These are phyloP conservation scores for Pterocarpus santalinus DNA, from an alignment of 306 rosid genomes.

Conservation along the genomic window DNA sequence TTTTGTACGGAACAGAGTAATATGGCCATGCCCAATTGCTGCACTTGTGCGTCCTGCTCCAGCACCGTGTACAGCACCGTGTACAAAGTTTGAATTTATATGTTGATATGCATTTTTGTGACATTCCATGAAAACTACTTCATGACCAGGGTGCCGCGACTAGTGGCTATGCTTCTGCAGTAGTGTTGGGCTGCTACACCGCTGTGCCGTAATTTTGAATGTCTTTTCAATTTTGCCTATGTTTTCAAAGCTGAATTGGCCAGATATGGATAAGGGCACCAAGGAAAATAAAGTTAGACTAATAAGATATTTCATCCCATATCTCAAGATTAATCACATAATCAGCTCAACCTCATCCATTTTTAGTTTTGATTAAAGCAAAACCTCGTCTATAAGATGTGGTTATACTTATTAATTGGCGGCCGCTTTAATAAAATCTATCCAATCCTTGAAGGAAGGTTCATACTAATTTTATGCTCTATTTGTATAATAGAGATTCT, in stretches of 20 bases:
- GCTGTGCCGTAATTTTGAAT: not conserved
- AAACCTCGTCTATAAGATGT: conserved; percentile 42
- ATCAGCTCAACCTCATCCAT: conserved; percentile 1
- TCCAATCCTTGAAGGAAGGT: conserved; percentile 7
- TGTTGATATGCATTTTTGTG: not conserved
- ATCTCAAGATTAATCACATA: not conserved
- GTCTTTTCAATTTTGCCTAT: not conserved
- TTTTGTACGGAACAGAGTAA: not conserved
- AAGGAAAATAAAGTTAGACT: not conserved
- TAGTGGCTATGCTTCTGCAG: not conserved
- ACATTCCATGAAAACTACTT: not conserved
- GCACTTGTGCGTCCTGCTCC: not conserved
- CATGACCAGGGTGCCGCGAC: not conserved
- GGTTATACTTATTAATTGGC: conserved; percentile 12
- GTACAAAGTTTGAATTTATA: not conserved
- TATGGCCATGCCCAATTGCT: not conserved
- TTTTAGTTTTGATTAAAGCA: not conserved
- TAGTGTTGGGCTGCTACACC: not conserved
- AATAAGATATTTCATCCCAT: conserved; percentile 7
- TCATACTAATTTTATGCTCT: not conserved
- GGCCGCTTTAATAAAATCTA: not conserved
- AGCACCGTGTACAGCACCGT: not conserved
- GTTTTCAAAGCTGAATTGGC: too few species aligned
- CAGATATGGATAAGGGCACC: not conserved
- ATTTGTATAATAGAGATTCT: not conserved